Percentiles rank a stretch among this genome's conserved stretches.
These are phyloP conservation scores for Cryptococcus sp. DNA, from an alignment of 1,284 basidiomycete genomes.

Conservation along the genomic window DNA sequence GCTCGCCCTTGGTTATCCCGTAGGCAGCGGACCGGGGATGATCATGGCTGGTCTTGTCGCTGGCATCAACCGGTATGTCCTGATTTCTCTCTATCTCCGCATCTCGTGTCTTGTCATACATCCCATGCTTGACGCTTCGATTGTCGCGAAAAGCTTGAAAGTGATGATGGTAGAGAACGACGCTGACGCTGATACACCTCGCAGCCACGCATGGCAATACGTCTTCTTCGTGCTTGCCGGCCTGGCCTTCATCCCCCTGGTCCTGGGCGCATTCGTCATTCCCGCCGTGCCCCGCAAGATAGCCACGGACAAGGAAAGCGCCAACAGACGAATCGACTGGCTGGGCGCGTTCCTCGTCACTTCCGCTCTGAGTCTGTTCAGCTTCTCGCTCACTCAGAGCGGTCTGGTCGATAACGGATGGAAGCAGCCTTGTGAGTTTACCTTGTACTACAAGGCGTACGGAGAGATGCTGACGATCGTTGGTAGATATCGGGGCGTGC, in stretches of 20 bases:
- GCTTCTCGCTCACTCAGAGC: constrained; percentile 37
- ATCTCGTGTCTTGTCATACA: too few species aligned
- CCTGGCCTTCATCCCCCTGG: constrained; percentile 32
- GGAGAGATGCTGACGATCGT: not conserved
- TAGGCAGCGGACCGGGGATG: constrained; percentile 30
- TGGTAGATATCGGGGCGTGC: constrained; percentile 38
- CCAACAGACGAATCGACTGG: constrained; percentile 33
- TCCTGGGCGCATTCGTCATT: constrained; percentile 35
- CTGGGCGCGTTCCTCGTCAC: constrained; percentile 36
- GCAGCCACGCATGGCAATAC: constrained; percentile 38
- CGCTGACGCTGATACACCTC: not conserved
- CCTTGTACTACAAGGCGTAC: not conserved
- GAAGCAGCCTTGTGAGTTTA: constrained; percentile 32
- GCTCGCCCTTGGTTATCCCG: constrained; percentile 36
- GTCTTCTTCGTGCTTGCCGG: constrained; percentile 45
- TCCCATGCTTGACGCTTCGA: too few species aligned
- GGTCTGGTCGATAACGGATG: constrained; percentile 30
- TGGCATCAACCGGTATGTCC: constrained; percentile 19
- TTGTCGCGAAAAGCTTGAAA: too few species aligned
- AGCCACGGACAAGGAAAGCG: not conserved
- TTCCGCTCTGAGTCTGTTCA: constrained; percentile 33
- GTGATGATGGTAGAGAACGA: too few species aligned
- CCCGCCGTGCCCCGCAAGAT: constrained; percentile 28
- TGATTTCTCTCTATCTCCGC: not conserved
- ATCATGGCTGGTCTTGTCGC: constrained; percentile 36